A percentile compares a stretch with the other conserved stretches of the same genome.
These are phyloP conservation scores for Ogataea trehaloabstinens DNA, from an alignment of 805 yeast genomes.

Conservation along the genomic window DNA sequence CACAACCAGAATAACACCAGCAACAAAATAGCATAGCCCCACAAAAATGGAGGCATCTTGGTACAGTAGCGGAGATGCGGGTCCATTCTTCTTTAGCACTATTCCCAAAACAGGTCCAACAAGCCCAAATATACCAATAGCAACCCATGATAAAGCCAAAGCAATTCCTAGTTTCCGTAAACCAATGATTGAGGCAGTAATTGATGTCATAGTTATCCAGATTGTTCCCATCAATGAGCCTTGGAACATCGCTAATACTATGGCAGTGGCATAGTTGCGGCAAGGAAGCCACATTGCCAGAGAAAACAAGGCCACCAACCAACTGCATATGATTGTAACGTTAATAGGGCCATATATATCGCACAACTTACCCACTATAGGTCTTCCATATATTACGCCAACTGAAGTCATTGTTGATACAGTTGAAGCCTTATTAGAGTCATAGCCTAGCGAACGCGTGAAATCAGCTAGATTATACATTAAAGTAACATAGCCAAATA, in stretches of 20 bases:
- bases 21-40: constrained; percentile 51
- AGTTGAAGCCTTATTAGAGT: constrained; percentile 51
- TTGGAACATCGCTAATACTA: constrained; percentile 48
- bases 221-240: constrained; percentile 63
- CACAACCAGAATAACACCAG: constrained; percentile 40
- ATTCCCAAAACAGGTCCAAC: constrained; percentile 63
- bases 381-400: constrained; percentile 57
- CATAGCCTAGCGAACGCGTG: constrained; percentile 58
- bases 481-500: constrained; percentile 60
- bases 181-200: constrained; percentile 53
- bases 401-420: constrained; percentile 60
- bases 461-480: constrained; percentile 60
- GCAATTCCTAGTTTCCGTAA: constrained; percentile 50
- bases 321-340: constrained; percentile 37
- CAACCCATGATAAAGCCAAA: constrained; percentile 47
- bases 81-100: constrained; percentile 39
- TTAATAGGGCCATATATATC: constrained; percentile 55
- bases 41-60: constrained; percentile 54
- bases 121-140: constrained; percentile 49
- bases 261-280: constrained; percentile 52
- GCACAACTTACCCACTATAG: constrained; percentile 48
- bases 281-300: constrained; percentile 59
- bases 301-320: constrained; percentile 39
- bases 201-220: constrained; percentile 54
- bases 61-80: constrained; percentile 45